Evolutionary conservation across 2,329 filamentous ascomycete species (phyloP).

Genomic region (Cladophialophora exuberans): DNA sequence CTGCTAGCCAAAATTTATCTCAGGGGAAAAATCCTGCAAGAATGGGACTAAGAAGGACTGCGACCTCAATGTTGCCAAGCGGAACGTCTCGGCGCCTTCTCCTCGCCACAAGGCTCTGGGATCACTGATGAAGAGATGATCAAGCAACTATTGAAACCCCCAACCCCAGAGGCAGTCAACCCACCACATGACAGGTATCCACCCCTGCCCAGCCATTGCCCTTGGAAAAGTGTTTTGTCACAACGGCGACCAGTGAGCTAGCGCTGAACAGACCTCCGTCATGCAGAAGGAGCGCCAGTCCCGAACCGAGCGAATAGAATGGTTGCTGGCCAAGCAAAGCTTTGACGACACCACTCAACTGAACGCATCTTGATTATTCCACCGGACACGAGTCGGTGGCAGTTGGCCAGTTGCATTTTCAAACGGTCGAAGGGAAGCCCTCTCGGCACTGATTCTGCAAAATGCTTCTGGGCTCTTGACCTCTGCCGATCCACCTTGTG

Average conservation of each 20-base stretch:
- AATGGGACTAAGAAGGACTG: too few species aligned
- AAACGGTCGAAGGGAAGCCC: constrained; percentile 9
- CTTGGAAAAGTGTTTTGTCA: constrained; percentile 1
- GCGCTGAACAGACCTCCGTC: too few species aligned
- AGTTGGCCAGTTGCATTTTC: constrained; percentile 8
- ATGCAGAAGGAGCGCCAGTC: constrained; percentile 1
- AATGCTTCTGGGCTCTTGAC: constrained; percentile 4
- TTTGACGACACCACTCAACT: neutral
- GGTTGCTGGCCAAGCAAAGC: neutral
- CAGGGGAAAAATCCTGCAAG: too few species aligned
- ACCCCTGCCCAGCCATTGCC: neutral
- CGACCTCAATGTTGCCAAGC: too few species aligned
- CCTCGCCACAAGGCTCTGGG: constrained; percentile 1
- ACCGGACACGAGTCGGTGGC: constrained; percentile 1
- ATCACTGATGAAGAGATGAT: too few species aligned
- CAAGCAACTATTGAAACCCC: neutral
- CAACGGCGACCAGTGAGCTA: constrained; percentile 5
- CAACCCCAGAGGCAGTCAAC: neutral
- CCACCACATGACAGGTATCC: neutral
- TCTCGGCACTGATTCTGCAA: neutral
- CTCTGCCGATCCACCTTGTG: constrained; percentile 8
- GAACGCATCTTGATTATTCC: constrained; percentile 1
- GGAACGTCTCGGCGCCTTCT: too few species aligned
- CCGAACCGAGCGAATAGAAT: constrained; percentile 8
- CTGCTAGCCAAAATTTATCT: too few species aligned